Base-by-base conservation (phyloP, 2,329 filamentous ascomycete species). In the Lecanicillium sp. region DNA sequence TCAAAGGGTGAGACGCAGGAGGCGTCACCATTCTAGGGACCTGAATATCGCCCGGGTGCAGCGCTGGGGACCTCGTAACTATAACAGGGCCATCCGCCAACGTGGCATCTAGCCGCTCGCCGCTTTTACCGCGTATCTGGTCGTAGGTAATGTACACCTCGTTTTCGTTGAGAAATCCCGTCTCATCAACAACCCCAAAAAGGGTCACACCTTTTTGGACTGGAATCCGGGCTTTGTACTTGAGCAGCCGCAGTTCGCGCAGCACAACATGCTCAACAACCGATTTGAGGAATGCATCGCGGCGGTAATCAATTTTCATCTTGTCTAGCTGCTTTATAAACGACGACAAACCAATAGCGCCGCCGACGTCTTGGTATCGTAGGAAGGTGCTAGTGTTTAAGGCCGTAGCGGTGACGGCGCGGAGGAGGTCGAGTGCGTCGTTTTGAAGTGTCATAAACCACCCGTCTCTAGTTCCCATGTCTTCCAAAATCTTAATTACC, bases 171-270 rank as follows among this genome's bases (percentile, higher is more conserved):
- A 95, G 69, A 29, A 74, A 77, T 0, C 78, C 79, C 0, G 86
- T 89, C 62, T 94, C 88, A 52, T 95, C 89, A 79, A 93, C 86
- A 42, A 94, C 73, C 0, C 89, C 89, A 55, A 89, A 90, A 0
- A 94, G 71, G 0, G 87, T 90, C n/a, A 83, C 75, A 0, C 86
- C 89, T 12, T 83, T 62, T 0, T 75, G 64, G 0, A 95, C 77
- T 0, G 79, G 83, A 29, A 94, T 93, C 1, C 87, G 79, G 0
- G 86, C 81, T 44, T 83, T 85, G 64, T 93, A 82, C 61, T 94
- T 95, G 29, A 95, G 67, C 24, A 86, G 72, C 4, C 87, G 78
- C 5, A 95, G 68, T 54, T 86, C 83, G 2, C 77, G 70, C n/a
- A 93, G 67, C 0, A 90, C 72, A 7, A 82, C 72, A 7, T 87